A percentile compares a stretch with the other conserved stretches of the same genome.
These are phyloP conservation scores for Hylodesmum podocarpum DNA, from an alignment of 306 rosid genomes.

Conservation along the genomic window DNA sequence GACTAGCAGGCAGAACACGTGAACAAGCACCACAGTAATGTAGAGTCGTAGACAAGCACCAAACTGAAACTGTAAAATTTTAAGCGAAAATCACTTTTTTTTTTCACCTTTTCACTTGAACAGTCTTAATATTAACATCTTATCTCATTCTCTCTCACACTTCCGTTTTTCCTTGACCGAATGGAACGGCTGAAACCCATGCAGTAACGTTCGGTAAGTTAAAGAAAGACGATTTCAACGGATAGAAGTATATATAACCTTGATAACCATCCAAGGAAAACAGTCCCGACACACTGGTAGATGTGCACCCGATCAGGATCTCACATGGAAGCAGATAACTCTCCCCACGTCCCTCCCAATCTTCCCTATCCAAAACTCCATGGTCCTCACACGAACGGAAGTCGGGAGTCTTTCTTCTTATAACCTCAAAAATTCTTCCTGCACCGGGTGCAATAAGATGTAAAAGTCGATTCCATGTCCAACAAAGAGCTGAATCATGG, in stretches of 20 bases:
- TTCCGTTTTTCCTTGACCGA: neutral
- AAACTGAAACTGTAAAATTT: neutral
- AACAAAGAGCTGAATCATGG: neutral
- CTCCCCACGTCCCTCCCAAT: neutral
- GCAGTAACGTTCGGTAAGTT: neutral
- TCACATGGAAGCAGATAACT: neutral
- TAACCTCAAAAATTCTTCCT: too few relatives aligned
- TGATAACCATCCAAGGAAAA: neutral
- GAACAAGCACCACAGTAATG: neutral
- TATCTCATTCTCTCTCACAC: neutral
- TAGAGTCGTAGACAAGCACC: neutral
- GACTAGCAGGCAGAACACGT: neutral
- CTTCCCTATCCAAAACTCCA: neutral
- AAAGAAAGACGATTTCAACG: neutral
- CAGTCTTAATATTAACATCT: neutral
- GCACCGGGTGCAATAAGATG: too few relatives aligned
- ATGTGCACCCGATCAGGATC: neutral
- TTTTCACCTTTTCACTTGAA: neutral
- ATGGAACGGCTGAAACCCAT: neutral
- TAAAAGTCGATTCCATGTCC: neutral
- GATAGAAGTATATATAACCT: too few relatives aligned
- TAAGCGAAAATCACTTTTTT: neutral
- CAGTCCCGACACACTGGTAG: neutral
- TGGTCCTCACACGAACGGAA: neutral
- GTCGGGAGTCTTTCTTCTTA: too few relatives aligned